Evolutionary conservation across 257 asterid species (phyloP), one percentile per base, ranked within the genome.

Genomic region (Lantana camara): DNA sequence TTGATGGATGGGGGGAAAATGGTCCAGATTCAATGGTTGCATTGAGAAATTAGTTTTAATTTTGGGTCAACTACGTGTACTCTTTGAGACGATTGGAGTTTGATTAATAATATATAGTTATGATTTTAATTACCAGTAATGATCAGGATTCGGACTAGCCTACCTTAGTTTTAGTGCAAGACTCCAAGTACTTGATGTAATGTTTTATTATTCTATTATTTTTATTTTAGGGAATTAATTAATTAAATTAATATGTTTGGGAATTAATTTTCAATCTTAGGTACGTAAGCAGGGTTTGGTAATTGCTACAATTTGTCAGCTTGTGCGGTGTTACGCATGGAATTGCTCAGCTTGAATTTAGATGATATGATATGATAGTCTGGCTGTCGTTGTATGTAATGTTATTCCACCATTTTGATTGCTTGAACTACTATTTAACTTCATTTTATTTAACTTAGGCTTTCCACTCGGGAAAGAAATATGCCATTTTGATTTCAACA

Each of bases 1-100:
- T 27, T 51, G 65, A 51, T 42, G 60, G 29, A 34, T 35, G 11
- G 40, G 7, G 7, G 7, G 4, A 16, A 46, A 1, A 24, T 17
- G 66, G 76, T 46, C 76, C 52, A 53, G 66, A 75, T 75, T 69
- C 76, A 70, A 4, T 35, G 80, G 40, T 30, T 21, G 11, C 45
- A 19, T 40, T 27, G 13, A 16, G 27, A 30, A 57, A n/a, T n/a
- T n/a, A n/a, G n/a, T n/a, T n/a, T n/a, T n/a, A n/a, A 48, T 10
- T 58, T n/a, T 7, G 21, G 14, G 68, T 65, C 69, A 65, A 54
- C 66, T 34, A 68, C 74, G 63, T 63, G 75, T 68, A 54, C 11
- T 35, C 40, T 3, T 35, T 5, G 32, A 27, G 32, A 27, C n/a
- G n/a, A n/a, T n/a, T n/a, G n/a, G n/a, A n/a, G n/a, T n/a, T n/a